A percentile compares a stretch with the other conserved stretches of the same genome.
Conservation (phyloP, 2,329 filamentous ascomycete species). For the Colletotrichum graminicola region DNA sequence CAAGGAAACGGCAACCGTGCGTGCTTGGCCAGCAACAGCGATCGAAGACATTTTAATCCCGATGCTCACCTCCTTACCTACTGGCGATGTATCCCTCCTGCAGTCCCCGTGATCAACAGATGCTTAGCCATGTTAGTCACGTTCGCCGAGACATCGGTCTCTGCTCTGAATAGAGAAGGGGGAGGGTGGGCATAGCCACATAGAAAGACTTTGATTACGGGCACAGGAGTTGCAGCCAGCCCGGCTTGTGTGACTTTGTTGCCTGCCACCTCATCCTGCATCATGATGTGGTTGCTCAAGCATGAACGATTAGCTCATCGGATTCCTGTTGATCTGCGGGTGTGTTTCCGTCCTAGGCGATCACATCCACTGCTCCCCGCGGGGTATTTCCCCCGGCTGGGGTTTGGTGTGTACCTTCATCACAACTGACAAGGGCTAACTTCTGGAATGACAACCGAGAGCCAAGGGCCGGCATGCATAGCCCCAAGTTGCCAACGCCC, state of each 20-base stretch:
- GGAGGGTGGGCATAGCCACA: constrained; percentile 28
- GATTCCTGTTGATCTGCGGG: background rate
- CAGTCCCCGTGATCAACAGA: constrained; percentile 17
- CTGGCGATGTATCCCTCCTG: constrained; percentile 2
- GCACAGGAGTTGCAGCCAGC: constrained; percentile 13
- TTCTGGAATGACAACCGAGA: constrained; percentile 9
- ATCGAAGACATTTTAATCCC: constrained; percentile 12
- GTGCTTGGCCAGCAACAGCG: background rate
- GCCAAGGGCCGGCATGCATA: constrained; percentile 22
- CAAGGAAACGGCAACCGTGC: background rate
- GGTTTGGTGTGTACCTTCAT: constrained; percentile 11
- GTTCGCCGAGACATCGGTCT: constrained; percentile 11
- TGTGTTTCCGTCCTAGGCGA: background rate
- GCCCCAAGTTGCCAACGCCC: constrained; percentile 1
- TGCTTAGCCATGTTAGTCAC: background rate
- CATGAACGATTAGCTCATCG: background rate
- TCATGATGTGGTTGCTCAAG: background rate
- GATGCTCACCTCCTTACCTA: background rate
- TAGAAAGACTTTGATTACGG: constrained; percentile 11
- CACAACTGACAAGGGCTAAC: constrained; percentile 11
- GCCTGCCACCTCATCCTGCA: background rate
- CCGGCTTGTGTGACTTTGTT: constrained; percentile 5
- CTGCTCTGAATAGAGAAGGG: constrained; percentile 2
- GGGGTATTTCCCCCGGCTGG: constrained; percentile 4
- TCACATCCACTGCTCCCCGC: background rate